Base-by-base conservation (phyloP, 371 early-diverging fungal species). In the Zancudomyces culisetae region DNA sequence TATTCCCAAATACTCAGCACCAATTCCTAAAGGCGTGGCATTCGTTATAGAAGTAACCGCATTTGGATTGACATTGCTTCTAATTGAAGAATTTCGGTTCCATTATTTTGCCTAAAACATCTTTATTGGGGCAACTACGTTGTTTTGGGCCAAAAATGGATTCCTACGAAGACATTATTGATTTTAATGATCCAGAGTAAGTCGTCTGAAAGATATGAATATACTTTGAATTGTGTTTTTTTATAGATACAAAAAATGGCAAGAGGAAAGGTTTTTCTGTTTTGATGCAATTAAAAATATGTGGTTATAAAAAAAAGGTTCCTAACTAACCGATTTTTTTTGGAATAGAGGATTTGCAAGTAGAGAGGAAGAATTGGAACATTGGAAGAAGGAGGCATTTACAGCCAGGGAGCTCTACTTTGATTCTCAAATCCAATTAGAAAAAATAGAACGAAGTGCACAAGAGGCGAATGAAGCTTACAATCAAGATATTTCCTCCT, bases 201-300 rank as follows among this genome's bases (percentile, higher is more conserved):
- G 13, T 88, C 88, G 19, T 83, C 74, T 23, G 81, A 69, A 21
- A 58, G 57, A 23, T 83, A 63, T 60, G 73, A 84, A 2, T 69
- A 70, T 15, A 66, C 49, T 78, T 15, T 35, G 6, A 15, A 10
- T 35, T 35, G 15, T 35, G 6, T 10, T 35, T 10, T 35, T 35
- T 35, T 35, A 35, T 35, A 10, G 10, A 35, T 35, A 6, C 15
- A 10, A 35, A 35, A 10, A 10, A 15, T 6, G 15, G 10, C 6
- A 35, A 35, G 15, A 35, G 35, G 10, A 6, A 35, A 10, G 35
- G 35, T 35, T 10, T 35, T 35, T 35, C 6, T 6, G 15, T 6
- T 15, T 35, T 35, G 35, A 35, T 15, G n/a, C n/a, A n/a, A n/a
- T n/a, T n/a, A n/a, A n/a, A n/a, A n/a, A n/a, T n/a, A n/a, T n/a